These are phyloP conservation scores for Claviceps quebecensis DNA, from an alignment of 2,329 filamentous ascomycete species.

Conservation along the genomic window DNA sequence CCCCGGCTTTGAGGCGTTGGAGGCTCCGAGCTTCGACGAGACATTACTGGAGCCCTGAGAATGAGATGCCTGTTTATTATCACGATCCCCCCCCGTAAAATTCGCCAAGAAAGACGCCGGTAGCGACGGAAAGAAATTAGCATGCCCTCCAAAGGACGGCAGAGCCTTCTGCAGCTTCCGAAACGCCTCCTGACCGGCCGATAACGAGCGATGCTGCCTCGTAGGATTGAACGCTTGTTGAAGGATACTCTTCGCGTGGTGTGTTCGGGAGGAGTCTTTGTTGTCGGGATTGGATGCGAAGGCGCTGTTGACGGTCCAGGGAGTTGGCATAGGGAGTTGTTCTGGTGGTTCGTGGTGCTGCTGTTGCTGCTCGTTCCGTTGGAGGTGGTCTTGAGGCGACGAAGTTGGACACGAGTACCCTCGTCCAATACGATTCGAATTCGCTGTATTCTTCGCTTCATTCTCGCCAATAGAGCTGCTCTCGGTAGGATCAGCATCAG, in stretches of 20 bases:
- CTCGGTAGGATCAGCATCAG: slow-evolving; percentile 6
- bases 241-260: slow-evolving; percentile 20
- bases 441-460: no score
- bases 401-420: not conserved
- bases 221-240: slow-evolving; percentile 32
- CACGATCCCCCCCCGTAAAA: slow-evolving; percentile 12
- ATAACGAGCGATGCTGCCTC: slow-evolving; percentile 36
- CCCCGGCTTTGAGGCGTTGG: no score
- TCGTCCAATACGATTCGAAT: no score
- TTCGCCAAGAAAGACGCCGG: slow-evolving; percentile 26
- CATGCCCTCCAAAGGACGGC: slow-evolving; percentile 30
- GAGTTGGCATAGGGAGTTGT: slow-evolving; percentile 13
- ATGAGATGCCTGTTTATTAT: slow-evolving; percentile 9
- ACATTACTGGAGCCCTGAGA: no score
- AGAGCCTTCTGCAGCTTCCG: slow-evolving; percentile 42
- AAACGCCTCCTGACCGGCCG: slow-evolving; percentile 41
- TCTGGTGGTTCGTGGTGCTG: not conserved
- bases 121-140: slow-evolving; percentile 26
- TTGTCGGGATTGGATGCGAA: slow-evolving; percentile 3
- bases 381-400: not conserved
- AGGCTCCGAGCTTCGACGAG: not conserved
- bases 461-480: not conserved
- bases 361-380: not conserved
- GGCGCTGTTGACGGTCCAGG: slow-evolving; percentile 15
- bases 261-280: slow-evolving; percentile 11